Evolutionary conservation across 768 basidiomycete genomes (phyloP).

Genomic region (Ramaria rubella): DNA sequence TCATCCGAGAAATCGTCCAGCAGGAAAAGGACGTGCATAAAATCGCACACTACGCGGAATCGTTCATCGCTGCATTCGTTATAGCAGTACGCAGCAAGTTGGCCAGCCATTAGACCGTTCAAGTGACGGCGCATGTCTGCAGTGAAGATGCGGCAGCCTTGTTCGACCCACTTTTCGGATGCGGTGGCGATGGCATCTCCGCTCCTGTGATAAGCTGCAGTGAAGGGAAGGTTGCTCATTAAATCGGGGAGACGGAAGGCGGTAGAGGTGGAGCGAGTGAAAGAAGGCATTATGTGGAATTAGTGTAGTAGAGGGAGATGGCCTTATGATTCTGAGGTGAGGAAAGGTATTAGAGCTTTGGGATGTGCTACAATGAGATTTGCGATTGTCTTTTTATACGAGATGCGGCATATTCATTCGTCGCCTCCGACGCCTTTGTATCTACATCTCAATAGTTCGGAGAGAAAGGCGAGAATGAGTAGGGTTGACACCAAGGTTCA

Average conservation of each 20-base stretch:
- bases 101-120: slow-evolving; percentile 55
- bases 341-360: too few species aligned
- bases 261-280: slow-evolving; percentile 14
- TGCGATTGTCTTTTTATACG: too few species aligned
- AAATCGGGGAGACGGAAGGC: slow-evolving; percentile 52
- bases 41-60: slow-evolving; percentile 61
- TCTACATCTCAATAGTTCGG: too few species aligned
- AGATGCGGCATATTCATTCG: too few species aligned
- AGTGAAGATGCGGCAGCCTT: slow-evolving; percentile 36
- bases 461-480: too few species aligned
- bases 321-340: not conserved
- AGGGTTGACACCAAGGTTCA: too few species aligned
- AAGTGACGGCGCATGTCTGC: slow-evolving; percentile 29
- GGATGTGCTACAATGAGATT: too few species aligned
- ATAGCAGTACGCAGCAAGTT: slow-evolving; percentile 63
- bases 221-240: slow-evolving; percentile 43
- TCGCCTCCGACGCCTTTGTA: too few species aligned
- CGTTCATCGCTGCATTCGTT: slow-evolving; percentile 47
- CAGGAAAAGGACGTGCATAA: slow-evolving; percentile 46
- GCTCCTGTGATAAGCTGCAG: slow-evolving; percentile 36
- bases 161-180: slow-evolving; percentile 39
- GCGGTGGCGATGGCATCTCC: slow-evolving; percentile 42
- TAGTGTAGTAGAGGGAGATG: not conserved
- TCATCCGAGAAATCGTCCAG: slow-evolving; percentile 25
- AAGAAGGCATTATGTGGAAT: not conserved